Evolutionary conservation across 345 rosid genomes (phyloP), one percentile per base, ranked within the genome.

Genomic region (Eucalyptus tenuipes): DNA sequence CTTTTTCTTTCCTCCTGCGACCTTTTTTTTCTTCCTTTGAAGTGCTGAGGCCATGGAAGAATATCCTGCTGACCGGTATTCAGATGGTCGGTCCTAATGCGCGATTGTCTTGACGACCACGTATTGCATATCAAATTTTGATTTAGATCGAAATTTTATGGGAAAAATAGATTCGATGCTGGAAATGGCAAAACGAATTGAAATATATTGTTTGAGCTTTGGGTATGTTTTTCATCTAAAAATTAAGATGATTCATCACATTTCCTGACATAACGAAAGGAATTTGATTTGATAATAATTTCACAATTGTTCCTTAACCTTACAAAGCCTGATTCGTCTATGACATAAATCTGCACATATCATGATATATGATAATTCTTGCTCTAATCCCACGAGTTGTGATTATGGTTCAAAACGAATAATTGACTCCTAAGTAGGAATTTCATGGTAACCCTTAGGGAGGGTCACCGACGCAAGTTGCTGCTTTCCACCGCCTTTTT

Each of bases 151-250:
- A 31, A 31, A 31, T 15, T 68, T 31, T 31, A 31, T 31, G 20
- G 10, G 29, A 25, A 24, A 55, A 22, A 55, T 24, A 25, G 61
- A 22, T 55, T 55, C 12, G 6, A 10, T 55, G 29, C 3, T 55
- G 12, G 6, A 22, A 68, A 71, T 2, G 25, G 0, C 13, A 33
- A 33, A 33, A 3, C 13, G 0, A 6, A 68, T 71, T 18, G 44
- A 33, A 17, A 33, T 71, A 18, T 33, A 17, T 33, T 3, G 0
- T 18, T 71, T 10, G 79, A 71, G 44, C 4, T 20, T 33, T 16
- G 4, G 24, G 25, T 17, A 33, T 0, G 7, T 8, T 68, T 68
- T 15, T 68, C 10, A 7, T 68, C 10, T 9, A 17, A 33, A 33
- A 17, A 8, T 9, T 33, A 17, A 68, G 44, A 68, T 3, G 6